Evolutionary conservation across 129 eudicot genomes (phyloP).

Genomic region (Flaveria robusta): DNA sequence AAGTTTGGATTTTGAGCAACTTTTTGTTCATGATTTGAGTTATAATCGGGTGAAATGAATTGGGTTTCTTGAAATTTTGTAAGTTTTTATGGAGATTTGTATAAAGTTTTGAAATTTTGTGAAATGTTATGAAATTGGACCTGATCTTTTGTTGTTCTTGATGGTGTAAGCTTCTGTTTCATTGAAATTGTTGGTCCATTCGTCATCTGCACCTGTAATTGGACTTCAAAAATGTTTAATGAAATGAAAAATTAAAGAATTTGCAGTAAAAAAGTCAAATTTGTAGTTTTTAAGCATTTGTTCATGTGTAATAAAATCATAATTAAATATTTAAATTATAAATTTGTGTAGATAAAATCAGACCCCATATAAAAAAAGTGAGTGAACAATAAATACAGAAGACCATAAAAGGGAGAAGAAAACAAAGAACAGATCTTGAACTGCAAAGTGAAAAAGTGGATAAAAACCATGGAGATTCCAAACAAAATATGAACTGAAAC

Average conservation of each 20-base stretch:
- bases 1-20: neutral
- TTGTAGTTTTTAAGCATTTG: neutral
- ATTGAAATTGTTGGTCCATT: constrained; percentile 60
- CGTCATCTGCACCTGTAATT: constrained; percentile 84
- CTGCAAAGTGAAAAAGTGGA: constrained; percentile 40
- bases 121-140: constrained; percentile 40
- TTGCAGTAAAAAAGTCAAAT: constrained; percentile 3
- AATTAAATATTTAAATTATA: neutral
- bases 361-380: neutral
- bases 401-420: constrained; percentile 36
- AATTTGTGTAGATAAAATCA: neutral
- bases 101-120: no score
- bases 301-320: neutral
- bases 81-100: no score
- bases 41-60: neutral
- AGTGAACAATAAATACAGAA: constrained; percentile 24
- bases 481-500: constrained; percentile 27
- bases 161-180: constrained; percentile 70
- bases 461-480: constrained; percentile 39
- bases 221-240: no score
- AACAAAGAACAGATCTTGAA: constrained; percentile 53
- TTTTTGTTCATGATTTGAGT: neutral
- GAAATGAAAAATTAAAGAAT: neutral
- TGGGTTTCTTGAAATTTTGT: neutral
- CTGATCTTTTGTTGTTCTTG: constrained; percentile 82